Percentiles rank a stretch among this genome's conserved stretches.
Conservation (phyloP, 2,329 filamentous ascomycete species). For the Monilinia fructigena region DNA sequence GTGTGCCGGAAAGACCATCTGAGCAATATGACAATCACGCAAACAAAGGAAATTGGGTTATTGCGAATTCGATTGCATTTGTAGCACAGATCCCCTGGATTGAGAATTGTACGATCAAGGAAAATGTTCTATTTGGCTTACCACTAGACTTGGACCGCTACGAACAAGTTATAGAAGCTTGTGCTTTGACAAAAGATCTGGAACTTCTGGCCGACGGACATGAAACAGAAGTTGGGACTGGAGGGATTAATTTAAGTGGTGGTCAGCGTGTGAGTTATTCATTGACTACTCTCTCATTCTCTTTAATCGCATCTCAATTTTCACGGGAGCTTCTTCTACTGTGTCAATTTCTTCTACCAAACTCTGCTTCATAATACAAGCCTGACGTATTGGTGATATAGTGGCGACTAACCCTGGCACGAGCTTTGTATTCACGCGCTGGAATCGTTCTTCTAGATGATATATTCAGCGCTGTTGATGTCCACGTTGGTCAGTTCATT, state of each 20-base stretch:
- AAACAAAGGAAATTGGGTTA: conserved; percentile 61
- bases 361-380: neutral
- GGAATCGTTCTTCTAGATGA: conserved; percentile 78
- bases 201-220: conserved; percentile 73
- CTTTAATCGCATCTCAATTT: neutral
- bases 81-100: conserved; percentile 82
- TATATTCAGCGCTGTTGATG: conserved; percentile 77
- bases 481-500: conserved; percentile 74
- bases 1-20: conserved; percentile 49
- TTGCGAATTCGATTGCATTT: conserved; percentile 66
- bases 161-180: conserved; percentile 64
- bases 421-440: conserved; percentile 74
- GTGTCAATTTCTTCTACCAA: neutral
- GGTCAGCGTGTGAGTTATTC: conserved; percentile 52
- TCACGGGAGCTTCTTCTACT: neutral
- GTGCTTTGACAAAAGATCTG: conserved; percentile 71
- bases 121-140: conserved; percentile 75
- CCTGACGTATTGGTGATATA: conserved; percentile 43
- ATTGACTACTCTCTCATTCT: neutral
- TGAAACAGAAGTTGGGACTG: conserved; percentile 74
- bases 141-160: conserved; percentile 67
- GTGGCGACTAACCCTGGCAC: conserved; percentile 74
- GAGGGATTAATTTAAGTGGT: conserved; percentile 78
- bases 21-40: conserved; percentile 58
- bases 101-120: conserved; percentile 71